A percentile compares a stretch with the other conserved stretches of the same genome.
Conservation (phyloP, 768 basidiomycete species). For the Suillus discolor region DNA sequence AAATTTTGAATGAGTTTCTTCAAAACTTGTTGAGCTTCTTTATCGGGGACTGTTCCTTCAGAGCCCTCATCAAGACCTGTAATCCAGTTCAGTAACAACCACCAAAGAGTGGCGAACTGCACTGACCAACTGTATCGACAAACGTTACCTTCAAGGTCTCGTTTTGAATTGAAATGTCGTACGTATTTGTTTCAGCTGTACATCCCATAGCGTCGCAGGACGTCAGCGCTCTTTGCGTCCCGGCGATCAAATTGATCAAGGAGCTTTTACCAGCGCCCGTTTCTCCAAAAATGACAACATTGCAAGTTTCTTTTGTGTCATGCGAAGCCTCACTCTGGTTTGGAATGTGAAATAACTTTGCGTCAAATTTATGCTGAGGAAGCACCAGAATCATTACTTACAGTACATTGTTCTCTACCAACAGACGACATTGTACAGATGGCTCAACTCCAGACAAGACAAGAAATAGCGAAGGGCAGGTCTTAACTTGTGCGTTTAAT, state of each 20-base stretch:
- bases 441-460: background rate
- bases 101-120: background rate
- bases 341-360: background rate
- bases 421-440: background rate
- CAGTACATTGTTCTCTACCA: background rate
- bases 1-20: slow-evolving; percentile 36
- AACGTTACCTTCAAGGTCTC: slow-evolving; percentile 17
- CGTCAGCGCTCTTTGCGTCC: slow-evolving; percentile 29
- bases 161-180: background rate
- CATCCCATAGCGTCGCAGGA: slow-evolving; percentile 22
- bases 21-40: slow-evolving; percentile 25
- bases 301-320: slow-evolving; percentile 4
- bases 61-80: slow-evolving; percentile 32
- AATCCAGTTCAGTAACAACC: background rate
- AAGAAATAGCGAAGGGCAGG: background rate
- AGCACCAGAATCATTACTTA: background rate
- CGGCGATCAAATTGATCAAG: slow-evolving; percentile 30
- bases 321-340: background rate
- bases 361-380: background rate
- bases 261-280: slow-evolving; percentile 36
- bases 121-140: slow-evolving; percentile 29
- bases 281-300: slow-evolving; percentile 33
- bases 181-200: slow-evolving; percentile 4
- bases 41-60: slow-evolving; percentile 27
- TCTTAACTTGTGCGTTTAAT: background rate